These are phyloP conservation scores for Mycotypha africana DNA, from an alignment of 371 early-diverging fungal species.

Conservation along the genomic window DNA sequence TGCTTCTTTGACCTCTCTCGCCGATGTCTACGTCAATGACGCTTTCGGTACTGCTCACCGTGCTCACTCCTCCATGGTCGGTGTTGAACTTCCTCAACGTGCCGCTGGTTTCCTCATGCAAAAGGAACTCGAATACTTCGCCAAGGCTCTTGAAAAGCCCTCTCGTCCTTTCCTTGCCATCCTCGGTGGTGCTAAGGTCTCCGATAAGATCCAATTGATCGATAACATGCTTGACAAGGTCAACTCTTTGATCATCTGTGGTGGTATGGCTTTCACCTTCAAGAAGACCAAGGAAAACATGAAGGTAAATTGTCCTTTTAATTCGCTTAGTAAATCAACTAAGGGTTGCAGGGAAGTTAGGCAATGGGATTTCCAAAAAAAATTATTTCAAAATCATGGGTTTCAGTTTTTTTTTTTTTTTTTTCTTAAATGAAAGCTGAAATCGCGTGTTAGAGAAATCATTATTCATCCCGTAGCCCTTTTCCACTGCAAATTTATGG, in stretches of 20 bases:
- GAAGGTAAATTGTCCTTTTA: constrained; percentile 43
- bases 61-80: constrained; percentile 95
- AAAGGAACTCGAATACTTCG: constrained; percentile 98
- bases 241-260: constrained; percentile 88
- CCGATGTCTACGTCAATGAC: constrained; percentile 98
- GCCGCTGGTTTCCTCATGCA: constrained; percentile 98
- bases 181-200: constrained; percentile 98
- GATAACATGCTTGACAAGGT: constrained; percentile 94
- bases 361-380: too few relatives aligned
- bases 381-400: constrained; percentile 8
- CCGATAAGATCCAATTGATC: constrained; percentile 98
- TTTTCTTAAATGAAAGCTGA: constrained; percentile 5
- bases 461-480: too few relatives aligned
- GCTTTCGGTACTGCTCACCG: constrained; percentile 99
- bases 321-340: not conserved
- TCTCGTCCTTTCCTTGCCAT: constrained; percentile 96
- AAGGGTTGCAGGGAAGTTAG: too few relatives aligned
- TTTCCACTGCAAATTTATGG: not conserved
- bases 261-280: constrained; percentile 99
- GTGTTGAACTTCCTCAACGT: constrained; percentile 84
- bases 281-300: constrained; percentile 83
- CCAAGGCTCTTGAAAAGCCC: constrained; percentile 91
- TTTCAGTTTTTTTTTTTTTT: too few relatives aligned
- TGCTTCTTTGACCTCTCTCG: constrained; percentile 84
- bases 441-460: constrained; percentile 3